These are phyloP conservation scores for Pythium phragmiticola DNA, from an alignment of 352 stramenopile genomes.

Conservation along the genomic window DNA sequence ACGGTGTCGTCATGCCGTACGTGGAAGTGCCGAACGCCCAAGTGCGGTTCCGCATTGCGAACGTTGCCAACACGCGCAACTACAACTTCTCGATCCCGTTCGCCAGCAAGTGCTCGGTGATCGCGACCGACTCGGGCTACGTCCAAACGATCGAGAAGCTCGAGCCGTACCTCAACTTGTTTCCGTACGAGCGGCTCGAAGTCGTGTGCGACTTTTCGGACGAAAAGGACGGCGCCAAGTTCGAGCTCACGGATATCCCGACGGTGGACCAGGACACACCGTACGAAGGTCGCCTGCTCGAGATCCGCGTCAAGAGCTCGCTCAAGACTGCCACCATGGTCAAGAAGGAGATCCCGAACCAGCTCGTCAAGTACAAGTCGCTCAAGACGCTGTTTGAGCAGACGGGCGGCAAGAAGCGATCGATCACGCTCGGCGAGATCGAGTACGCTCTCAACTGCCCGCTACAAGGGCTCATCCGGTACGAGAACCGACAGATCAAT, in stretches of 20 bases:
- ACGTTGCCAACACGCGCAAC: slow-evolving; percentile 62
- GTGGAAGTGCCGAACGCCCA: slow-evolving; percentile 55
- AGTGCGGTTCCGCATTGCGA: slow-evolving; percentile 58
- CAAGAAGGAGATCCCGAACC: slow-evolving; percentile 35
- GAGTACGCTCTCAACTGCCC: slow-evolving; percentile 43
- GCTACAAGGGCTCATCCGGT: slow-evolving; percentile 44
- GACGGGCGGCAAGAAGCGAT: slow-evolving; percentile 46
- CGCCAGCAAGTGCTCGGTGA: slow-evolving; percentile 51
- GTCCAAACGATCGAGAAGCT: slow-evolving; percentile 38
- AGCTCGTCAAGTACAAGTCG: slow-evolving; percentile 46
- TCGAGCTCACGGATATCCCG: slow-evolving; percentile 43
- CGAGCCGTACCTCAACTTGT: slow-evolving; percentile 37
- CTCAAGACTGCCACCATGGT: slow-evolving; percentile 43
- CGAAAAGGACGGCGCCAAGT: slow-evolving; percentile 40
- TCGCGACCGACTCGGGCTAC: slow-evolving; percentile 67
- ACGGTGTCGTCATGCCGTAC: slow-evolving; percentile 73
- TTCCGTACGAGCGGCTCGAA: slow-evolving; percentile 58
- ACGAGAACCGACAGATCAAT: slow-evolving; percentile 55
- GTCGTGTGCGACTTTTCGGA: slow-evolving; percentile 58
- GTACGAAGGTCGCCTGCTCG: slow-evolving; percentile 55
- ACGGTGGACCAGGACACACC: slow-evolving; percentile 39
- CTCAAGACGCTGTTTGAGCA: slow-evolving; percentile 54
- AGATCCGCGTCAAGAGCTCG: slow-evolving; percentile 40
- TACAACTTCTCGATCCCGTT: slow-evolving; percentile 80
- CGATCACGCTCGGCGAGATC: slow-evolving; percentile 56